Evolutionary conservation across 2,329 filamentous ascomycete species (phyloP), one percentile per base, ranked within the genome.

Genomic region (Talaromyces sp.): DNA sequence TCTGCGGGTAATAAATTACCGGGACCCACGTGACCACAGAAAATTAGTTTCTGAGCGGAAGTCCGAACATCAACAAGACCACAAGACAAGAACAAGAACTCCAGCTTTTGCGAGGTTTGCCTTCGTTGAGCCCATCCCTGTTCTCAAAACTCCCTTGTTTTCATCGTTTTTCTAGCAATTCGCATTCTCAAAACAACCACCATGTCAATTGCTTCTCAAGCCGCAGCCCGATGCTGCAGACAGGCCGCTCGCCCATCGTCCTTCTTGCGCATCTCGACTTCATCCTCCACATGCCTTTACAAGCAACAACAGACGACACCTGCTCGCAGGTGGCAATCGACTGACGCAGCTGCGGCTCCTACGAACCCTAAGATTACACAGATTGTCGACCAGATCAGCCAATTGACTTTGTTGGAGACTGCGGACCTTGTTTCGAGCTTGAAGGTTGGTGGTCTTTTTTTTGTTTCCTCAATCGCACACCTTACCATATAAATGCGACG

Each of bases 311-410:
- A 74, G 63, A 67, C 64, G 68, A 74, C 70, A 65, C 68, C 73
- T 65, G 69, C 86, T 74, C 87, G 90, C 80, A 87, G 95, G 85
- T 93, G 91, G 89, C 90, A 95, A 79, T 93, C 92, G 65, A 93
- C 92, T 70, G 90, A 93, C 71, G 87, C 84, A 60, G 64, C 62
- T 32, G 58, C 66, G 39, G 78, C 82, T 61, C 76, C 85, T 70
- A 78, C 82, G 65, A 96, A 91, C 80, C 92, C 95, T 65, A 99
- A 99, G 85, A 96, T 99, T 72, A 79, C 88, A 70, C 86, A 85
- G 63, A 99, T 99, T 73, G 95, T 99, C 73, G 93, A 99, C 77
- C 93, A 99, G 80, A 99, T 99, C 78, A 96, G 93, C 80, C 88
- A 95, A 85, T 89, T 99, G 85, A 99, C 93, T 52, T 84, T 99